Percentiles rank a stretch among this genome's conserved stretches.
These are phyloP conservation scores for Elaphomyces granulatus DNA, from an alignment of 495 filamentous ascomycete species.

Conservation along the genomic window DNA sequence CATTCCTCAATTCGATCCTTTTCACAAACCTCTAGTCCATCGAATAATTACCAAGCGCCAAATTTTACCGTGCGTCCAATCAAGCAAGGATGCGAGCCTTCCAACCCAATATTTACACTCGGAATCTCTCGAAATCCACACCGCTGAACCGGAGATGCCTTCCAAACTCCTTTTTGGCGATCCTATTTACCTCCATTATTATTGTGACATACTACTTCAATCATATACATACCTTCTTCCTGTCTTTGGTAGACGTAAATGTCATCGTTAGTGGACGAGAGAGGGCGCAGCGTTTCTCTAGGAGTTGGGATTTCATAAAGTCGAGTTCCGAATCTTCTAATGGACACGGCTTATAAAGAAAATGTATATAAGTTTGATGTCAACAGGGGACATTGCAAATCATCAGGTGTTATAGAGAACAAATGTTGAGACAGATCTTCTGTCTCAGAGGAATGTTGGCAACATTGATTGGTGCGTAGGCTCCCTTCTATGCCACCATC, in stretches of 20 bases:
- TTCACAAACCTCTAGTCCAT: no score
- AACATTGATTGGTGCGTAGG: slow-evolving; percentile 10
- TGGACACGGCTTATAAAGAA: no score
- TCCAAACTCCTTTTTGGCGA: neutral
- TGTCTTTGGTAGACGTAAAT: slow-evolving; percentile 17
- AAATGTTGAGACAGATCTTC: neutral
- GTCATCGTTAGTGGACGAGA: slow-evolving; percentile 22
- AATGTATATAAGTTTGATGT: slow-evolving; percentile 1
- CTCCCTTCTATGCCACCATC: slow-evolving; percentile 2
- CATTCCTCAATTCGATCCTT: no score
- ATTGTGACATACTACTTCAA: no score
- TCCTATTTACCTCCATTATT: neutral
- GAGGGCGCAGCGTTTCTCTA: slow-evolving; percentile 20
- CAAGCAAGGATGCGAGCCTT: no score
- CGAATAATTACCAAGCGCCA: no score
- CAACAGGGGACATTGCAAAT: neutral
- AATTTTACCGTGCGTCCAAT: no score
- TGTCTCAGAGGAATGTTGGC: neutral
- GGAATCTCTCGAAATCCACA: no score
- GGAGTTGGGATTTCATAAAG: slow-evolving; percentile 19
- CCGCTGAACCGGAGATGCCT: no score
- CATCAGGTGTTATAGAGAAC: neutral
- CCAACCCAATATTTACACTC: no score
- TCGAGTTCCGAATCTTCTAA: slow-evolving; percentile 5
- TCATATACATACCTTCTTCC: no score